Evolutionary conservation across 179 eudicot genomes (phyloP), one percentile per base, ranked within the genome.

Genomic region (Beta macrorhiza): DNA sequence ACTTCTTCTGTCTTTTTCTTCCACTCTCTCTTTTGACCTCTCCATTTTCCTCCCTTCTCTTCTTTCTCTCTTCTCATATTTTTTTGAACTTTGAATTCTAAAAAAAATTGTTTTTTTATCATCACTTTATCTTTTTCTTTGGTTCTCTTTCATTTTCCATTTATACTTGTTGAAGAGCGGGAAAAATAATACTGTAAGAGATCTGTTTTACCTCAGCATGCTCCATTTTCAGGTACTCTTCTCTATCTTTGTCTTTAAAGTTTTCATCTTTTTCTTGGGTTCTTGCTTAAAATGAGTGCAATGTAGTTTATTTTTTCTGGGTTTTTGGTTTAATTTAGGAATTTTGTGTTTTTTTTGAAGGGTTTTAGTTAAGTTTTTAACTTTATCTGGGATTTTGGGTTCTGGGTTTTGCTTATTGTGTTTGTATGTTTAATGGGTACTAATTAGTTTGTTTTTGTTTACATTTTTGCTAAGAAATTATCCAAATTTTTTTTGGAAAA

Each of bases 61-160:
- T 20, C 32, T 25, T 58, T 72, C 52, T 65, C 52, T 5, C 74
- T 77, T 52, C 78, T 80, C 81, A 57, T 70, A 67, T 29, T 29
- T 67, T 61, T 85, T 82, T 79, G 67, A 78, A 85, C 67, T 85
- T 85, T 85, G 82, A 79, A 79, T 67, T 77, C 56, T 19, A 37
- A 37, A 37, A 37, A 37, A 3, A 47, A 3, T 1, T 45, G 9
- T 53, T 73, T 71, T 76, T 12, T 61, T 19, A 72, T 37, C 20
- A 7, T 25, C 56, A 19, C 67, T 83, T 78, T 78, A 5, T 75
- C 56, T 79, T 52, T 16, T 70, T 29, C 63, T 57, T 59, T 32
- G 68, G 42, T 47, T n/a, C 56, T 15, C 10, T 74, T 29, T 45
- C 74, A 37, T 67, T 14, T 55, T 72, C n/a, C 77, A 75, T 25